phyloP scores from a whole-genome alignment of 2,329 filamentous ascomycete species.

The Colletotrichum incanum region DNA sequence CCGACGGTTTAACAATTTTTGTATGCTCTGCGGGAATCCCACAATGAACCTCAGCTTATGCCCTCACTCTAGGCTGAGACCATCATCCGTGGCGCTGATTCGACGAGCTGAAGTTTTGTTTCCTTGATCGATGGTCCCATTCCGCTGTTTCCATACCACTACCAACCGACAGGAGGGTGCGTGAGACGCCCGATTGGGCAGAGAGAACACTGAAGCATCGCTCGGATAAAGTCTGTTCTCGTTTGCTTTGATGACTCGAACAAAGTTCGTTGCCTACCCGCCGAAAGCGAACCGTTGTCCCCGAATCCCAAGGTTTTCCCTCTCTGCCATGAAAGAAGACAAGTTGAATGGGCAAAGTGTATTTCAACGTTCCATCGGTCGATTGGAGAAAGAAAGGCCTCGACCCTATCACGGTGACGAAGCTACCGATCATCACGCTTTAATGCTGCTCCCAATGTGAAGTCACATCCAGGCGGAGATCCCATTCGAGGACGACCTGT shows the following conservation, averaged over 20 bases:
- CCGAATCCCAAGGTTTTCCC: constrained; percentile 13
- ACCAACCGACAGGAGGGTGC: background rate
- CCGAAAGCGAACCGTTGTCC: constrained; percentile 22
- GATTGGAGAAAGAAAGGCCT: background rate
- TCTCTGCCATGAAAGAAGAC: constrained; percentile 1
- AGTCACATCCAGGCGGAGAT: constrained; percentile 37
- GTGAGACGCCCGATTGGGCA: constrained; percentile 19
- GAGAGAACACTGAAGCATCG: constrained; percentile 11
- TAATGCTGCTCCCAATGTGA: constrained; percentile 38
- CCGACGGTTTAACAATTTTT: background rate
- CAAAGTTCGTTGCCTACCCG: background rate
- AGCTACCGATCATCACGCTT: constrained; percentile 34
- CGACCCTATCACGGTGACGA: constrained; percentile 32
- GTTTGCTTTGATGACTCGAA: constrained; percentile 33
- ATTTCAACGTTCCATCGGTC: constrained; percentile 33
- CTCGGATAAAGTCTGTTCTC: constrained; percentile 32
- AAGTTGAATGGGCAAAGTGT: constrained; percentile 19
- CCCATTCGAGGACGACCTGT: constrained; percentile 38
- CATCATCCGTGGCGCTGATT: constrained; percentile 18
- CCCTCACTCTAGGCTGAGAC: background rate
- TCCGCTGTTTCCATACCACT: constrained; percentile 14
- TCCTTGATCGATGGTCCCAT: constrained; percentile 12
- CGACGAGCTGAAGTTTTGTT: constrained; percentile 17
- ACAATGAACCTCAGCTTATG: background rate
- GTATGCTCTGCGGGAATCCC: background rate